Base-by-base conservation (phyloP, 495 filamentous ascomycete species). In the Cercophora samala region DNA sequence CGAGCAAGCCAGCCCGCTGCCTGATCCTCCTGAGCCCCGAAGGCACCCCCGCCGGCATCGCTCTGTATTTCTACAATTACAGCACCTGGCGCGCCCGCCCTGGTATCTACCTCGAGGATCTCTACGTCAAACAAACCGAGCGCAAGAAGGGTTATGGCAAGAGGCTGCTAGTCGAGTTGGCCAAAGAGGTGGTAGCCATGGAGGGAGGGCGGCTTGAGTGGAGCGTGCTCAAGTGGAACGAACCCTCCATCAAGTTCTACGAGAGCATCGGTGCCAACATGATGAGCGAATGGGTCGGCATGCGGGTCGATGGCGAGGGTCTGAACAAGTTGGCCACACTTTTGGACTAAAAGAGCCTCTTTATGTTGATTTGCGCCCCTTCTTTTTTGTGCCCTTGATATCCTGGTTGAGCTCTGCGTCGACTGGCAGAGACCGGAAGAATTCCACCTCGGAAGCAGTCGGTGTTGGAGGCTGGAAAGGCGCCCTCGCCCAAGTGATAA, bases 41-140 rank as follows among this genome's bases (percentile, higher is more conserved):
- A 3, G 78, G 75, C 5, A 71, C 71, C 24, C 70, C 81, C 0
- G 84, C 76, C 0, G 86, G 86, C 11, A 86, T 89, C 74, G 86
- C 86, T 4, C 64, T 89, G 63, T 88, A 86, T 69, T 87, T 85
- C 64, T 85, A 85, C 71, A 86, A 84, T 71, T 85, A 84, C 74
- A 81, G 87, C 65, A 97, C 95, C 5, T 98, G 95, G 95, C 87
- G 89, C 51, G 87, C 89, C 4, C 85, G 85, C 11, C 90, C 95
- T 1, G 95, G 95, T 1, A 93, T 99, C 70, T 97, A 95, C 73
- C 89, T 99, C 15, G 95, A 99, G 75, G 95, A 99, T 74, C 80
- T 99, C 11, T 97, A 91, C 72, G 92, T 99, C 32, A 81, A 88
- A 72, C 85, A 88, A 23, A 78, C 76, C 25, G 89, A 89, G 58